Evolutionary conservation across 2,329 filamentous ascomycete genomes (phyloP), one percentile per base, ranked within the genome.

Genomic region (Scorias spongiosa): DNA sequence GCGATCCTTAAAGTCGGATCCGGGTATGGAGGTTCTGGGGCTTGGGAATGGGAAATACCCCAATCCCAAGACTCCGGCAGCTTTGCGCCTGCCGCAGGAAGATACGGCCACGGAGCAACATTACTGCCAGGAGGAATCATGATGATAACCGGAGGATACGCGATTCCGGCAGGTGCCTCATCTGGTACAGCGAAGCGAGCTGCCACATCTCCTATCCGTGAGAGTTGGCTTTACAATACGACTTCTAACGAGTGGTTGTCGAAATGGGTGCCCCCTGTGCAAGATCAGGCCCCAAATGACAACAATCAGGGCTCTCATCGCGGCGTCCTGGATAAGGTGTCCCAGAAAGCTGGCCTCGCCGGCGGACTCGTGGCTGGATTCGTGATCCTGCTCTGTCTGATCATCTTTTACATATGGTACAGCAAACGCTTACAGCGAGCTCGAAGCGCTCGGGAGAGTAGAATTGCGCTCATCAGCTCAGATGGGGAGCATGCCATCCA

Each of bases 1-100:
- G 83, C 77, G 0, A 64, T 95, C 2, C 66, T 96, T 2, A 69
- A 84, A 46, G 69, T 95, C 45, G 84, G 81, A 6, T 73, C 80
- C 47, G 79, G 79, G 3, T 91, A 84, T 56, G 82, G 80, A 8
- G 68, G 68, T 10, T 52, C 56, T 43, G 66, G 65, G 28, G 69
- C 75, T 29, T 89, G 84, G 84, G 63, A 69, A 48, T 91, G 84
- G 84, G 68, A 65, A 1, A 65, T 82, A 1, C 83, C 84, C 0
- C 55, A 65, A 0, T 56, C 66, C 3, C 71, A 60, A n/a, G 64
- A 64, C 8, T 52, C 54, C 5, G 15, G 9, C 37, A 69, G 66
- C 2, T 58, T 70, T 17, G 50, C 61, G 2, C 49, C 58, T 29
- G 66, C 64, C 8, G 60, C 62, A 7, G 75, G 75, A 1, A 61